Base-by-base conservation (phyloP, 192 early-diverging fungal species). In the Coemansia sp. region DNA sequence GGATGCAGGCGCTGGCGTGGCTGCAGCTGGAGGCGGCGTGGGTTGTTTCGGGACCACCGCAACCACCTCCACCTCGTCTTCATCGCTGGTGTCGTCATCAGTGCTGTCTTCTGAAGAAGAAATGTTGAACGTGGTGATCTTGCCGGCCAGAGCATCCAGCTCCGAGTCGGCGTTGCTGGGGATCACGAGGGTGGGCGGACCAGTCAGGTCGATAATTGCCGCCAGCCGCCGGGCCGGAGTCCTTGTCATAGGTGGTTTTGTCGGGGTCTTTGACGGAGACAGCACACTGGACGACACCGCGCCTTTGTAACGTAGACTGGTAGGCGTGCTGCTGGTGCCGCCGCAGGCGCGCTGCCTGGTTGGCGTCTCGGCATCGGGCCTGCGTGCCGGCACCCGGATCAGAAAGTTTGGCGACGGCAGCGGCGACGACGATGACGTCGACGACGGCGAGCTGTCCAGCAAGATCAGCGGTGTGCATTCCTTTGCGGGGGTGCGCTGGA, bases 61-160 rank as follows among this genome's bases (percentile, higher is more conserved):
- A 4, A 44, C 7, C 19, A 55, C 6, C 17, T 56, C 62, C 3
- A 39, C 32, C n/a, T 70, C 58, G 38, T 61, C 56, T 15, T 47
- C 50, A 43, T 61, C 60, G 12, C 30, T 31, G 30, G 59, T 61
- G 21, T 50, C 55, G 17, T 57, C 53, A n/a, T n/a, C 51, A 30
- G 61, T 59, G 14, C 32, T 35, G 27, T 64, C 68, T 17, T 53
- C 58, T 8, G 58, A 55, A 7, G 65, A 66, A 11, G 62, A 60
- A 14, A 61, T 62, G 51, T 60, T 61, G 39, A 73, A 45, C 11
- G 54, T 44, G 6, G 54, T 53, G 30, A 64, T 28, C 40, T 38
- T 56, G 26, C 35, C 32, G 5, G 59, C 23, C 20, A 68, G 29
- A 2, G 6, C 2, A 11, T 57, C 59, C n/a, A 68, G 17, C 6